Evolutionary conservation across 176 grass and related monocot genomes (phyloP).

Genomic region (Musa schizocarpa): DNA sequence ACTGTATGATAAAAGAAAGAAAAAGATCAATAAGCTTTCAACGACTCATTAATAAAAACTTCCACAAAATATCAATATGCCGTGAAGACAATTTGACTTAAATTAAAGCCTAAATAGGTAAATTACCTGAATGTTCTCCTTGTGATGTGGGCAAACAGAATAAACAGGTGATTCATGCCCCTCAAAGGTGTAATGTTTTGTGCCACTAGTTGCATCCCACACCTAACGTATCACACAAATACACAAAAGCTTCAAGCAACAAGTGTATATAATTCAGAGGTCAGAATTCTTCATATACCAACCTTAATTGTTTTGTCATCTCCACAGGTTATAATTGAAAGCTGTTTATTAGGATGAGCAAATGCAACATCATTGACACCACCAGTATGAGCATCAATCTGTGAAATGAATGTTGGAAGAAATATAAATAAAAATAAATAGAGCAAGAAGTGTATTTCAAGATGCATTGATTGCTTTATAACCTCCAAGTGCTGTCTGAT

Average conservation of each 20-base stretch:
- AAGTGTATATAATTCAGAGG: constrained; percentile 11
- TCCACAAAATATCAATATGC: not conserved
- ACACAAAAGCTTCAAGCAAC: constrained; percentile 9
- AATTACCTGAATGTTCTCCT: constrained; percentile 18
- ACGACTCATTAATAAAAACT: not conserved
- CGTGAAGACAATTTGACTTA: not conserved
- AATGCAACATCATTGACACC: constrained; percentile 99
- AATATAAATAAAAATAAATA: constrained; percentile 13
- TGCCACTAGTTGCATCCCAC: constrained; percentile 6
- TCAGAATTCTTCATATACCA: not conserved
- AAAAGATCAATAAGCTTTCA: not conserved
- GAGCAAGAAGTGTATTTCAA: constrained; percentile 9
- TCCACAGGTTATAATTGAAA: constrained; percentile 93
- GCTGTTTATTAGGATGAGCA: constrained; percentile 93
- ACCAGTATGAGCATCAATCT: constrained; percentile 97
- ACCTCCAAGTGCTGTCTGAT: constrained; percentile 96
- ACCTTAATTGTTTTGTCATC: constrained; percentile 99
- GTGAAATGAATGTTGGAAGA: constrained; percentile 17
- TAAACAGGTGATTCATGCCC: constrained; percentile 18
- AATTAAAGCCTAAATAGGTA: not conserved
- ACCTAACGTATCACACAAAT: not conserved
- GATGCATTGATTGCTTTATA: not conserved
- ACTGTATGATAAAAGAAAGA: not conserved
- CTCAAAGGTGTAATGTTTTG: not conserved
- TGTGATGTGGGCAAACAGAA: constrained; percentile 12